Percentiles rank a stretch among this genome's conserved stretches.
Evolutionary conservation across 2,329 filamentous ascomycete species (phyloP).

Genomic region (Fusarium bactridioides): DNA sequence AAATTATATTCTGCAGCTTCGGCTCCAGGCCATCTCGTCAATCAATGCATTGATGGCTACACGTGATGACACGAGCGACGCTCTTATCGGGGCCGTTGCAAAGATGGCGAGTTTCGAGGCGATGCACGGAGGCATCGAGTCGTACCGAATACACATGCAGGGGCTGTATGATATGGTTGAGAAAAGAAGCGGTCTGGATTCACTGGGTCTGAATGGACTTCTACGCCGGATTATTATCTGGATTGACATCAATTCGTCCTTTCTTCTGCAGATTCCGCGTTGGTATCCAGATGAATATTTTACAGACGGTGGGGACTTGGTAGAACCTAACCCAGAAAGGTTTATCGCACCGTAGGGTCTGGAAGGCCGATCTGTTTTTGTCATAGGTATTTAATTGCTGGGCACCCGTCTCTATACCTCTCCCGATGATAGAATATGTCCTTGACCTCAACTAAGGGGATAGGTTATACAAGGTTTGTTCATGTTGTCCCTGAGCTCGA

Average conservation of each 20-base stretch:
- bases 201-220: neutral
- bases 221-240: neutral
- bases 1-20: rapidly evolving
- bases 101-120: neutral
- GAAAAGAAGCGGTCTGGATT: neutral
- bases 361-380: too few species aligned
- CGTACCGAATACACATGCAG: neutral
- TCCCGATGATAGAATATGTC: too few species aligned
- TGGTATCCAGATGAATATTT: neutral
- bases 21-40: neutral
- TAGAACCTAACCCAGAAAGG: neutral
- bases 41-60: neutral
- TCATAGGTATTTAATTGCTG: too few species aligned
- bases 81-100: rapidly evolving
- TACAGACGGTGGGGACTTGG: neutral
- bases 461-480: too few species aligned
- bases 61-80: neutral
- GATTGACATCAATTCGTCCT: neutral
- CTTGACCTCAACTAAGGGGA: too few species aligned
- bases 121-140: neutral
- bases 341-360: neutral
- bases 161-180: neutral
- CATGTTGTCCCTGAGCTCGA: too few species aligned
- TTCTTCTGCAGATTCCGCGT: neutral
- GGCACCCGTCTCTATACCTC: too few species aligned